Percentiles rank a stretch among this genome's conserved stretches.
Evolutionary conservation across 2,329 filamentous ascomycete species (phyloP).

Genomic region (Cladophialophora carrionii): DNA sequence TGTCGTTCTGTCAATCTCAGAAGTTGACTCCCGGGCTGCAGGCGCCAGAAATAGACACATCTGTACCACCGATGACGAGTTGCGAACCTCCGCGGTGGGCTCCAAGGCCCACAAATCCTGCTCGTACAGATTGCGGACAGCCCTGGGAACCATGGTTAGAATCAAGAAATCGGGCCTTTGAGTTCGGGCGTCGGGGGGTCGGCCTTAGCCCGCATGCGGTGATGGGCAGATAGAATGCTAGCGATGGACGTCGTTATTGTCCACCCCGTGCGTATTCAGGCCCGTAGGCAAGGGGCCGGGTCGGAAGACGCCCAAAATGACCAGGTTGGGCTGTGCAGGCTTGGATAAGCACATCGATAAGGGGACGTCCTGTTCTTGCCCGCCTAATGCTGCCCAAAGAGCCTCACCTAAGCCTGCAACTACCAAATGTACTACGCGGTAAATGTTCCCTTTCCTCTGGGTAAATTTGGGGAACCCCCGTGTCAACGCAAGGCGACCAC

Average conservation of each 20-base stretch:
- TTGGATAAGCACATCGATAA: slow-evolving; percentile 18
- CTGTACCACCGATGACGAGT: slow-evolving; percentile 32
- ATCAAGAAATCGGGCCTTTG: slow-evolving; percentile 6
- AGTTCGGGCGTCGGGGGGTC: slow-evolving; percentile 17
- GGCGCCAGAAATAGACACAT: slow-evolving; percentile 32
- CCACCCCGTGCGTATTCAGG: not conserved
- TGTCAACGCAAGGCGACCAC: not conserved
- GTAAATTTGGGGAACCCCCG: not conserved
- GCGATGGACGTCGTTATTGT: not conserved
- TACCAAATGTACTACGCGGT: not conserved
- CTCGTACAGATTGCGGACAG: not conserved
- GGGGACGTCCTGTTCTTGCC: not conserved
- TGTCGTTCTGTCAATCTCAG: slow-evolving; percentile 29
- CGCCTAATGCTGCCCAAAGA: too few relatives aligned
- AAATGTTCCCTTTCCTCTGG: not conserved
- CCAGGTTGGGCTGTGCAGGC: not conserved
- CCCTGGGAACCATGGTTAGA: not conserved
- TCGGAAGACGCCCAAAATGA: not conserved
- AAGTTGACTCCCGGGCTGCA: slow-evolving; percentile 25
- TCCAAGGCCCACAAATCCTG: slow-evolving; percentile 29
- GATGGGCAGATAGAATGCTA: not conserved
- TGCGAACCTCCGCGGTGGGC: slow-evolving; percentile 33
- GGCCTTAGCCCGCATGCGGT: not conserved
- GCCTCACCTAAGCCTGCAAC: too few relatives aligned
- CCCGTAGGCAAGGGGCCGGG: not conserved